These are phyloP conservation scores for Tuber aestivum DNA, from an alignment of 495 filamentous ascomycete species.

Conservation along the genomic window DNA sequence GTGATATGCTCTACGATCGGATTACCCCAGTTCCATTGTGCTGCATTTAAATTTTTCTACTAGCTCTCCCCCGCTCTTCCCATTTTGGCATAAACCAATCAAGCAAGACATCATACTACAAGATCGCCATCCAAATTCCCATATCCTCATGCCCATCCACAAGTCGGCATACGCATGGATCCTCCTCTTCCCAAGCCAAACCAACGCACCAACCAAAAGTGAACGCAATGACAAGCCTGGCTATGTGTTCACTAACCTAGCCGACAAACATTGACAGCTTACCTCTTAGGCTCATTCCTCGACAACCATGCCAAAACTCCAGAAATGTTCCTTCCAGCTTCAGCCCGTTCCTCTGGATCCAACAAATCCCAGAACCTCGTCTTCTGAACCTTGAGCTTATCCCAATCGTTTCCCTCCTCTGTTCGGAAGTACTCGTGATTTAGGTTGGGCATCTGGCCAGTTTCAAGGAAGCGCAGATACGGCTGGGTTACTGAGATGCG, in stretches of 20 bases:
- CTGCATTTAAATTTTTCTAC: neutral
- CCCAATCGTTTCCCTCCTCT: constrained; percentile 31
- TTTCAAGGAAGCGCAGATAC: constrained; percentile 40
- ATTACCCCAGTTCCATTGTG: neutral
- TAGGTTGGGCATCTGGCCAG: constrained; percentile 33
- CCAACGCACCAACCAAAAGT: neutral
- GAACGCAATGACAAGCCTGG: neutral
- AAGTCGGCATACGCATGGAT: neutral
- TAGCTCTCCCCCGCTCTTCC: neutral
- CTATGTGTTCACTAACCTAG: neutral
- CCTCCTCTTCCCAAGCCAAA: neutral
- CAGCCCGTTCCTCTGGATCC: constrained; percentile 35
- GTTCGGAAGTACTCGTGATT: constrained; percentile 34
- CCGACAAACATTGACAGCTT: neutral
- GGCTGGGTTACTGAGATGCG: constrained; percentile 31
- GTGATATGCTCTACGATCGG: neutral
- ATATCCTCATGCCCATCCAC: neutral
- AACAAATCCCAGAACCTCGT: constrained; percentile 39
- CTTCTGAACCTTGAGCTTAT: constrained; percentile 36
- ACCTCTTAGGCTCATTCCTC: constrained; percentile 26
- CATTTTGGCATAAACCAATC: neutral
- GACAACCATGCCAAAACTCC: constrained; percentile 34
- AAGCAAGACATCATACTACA: neutral
- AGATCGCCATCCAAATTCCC: neutral
- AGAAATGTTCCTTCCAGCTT: constrained; percentile 31